Conservation (phyloP, 192 early-diverging fungal species). For the Chytriomyces sp. region DNA sequence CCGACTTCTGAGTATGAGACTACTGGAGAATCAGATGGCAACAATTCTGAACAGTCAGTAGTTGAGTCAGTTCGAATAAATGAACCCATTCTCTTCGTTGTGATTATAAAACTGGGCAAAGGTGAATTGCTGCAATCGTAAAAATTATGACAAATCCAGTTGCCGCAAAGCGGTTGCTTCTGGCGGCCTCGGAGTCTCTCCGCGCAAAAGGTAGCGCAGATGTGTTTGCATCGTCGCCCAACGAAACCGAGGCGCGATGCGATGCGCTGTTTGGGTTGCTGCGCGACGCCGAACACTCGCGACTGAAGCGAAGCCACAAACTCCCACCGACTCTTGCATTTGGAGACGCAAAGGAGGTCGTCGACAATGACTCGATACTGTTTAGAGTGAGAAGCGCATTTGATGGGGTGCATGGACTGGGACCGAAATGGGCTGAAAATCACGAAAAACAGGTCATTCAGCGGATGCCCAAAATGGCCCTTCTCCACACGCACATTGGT, state of each 20-base stretch:
- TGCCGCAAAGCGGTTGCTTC: too few species aligned
- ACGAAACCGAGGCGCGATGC: not conserved
- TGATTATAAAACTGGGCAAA: not conserved
- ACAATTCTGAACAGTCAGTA: not conserved
- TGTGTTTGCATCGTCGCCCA: not conserved
- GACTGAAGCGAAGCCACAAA: not conserved
- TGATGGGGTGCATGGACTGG: too few species aligned
- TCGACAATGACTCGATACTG: not conserved
- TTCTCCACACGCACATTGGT: not conserved
- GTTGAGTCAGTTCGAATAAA: not conserved
- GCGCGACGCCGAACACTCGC: not conserved
- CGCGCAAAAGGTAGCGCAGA: not conserved
- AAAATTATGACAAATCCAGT: not conserved
- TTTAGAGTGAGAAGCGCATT: too few species aligned
- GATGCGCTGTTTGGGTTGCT: not conserved
- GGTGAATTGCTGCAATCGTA: not conserved
- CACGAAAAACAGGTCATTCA: too few species aligned
- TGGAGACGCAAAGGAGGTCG: not conserved
- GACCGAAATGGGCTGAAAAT: too few species aligned
- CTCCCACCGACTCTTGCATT: not conserved
- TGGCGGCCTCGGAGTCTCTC: not conserved
- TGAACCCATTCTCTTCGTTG: not conserved
- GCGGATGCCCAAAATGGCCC: not conserved
- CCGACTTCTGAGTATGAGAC: not conserved
- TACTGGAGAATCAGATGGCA: not conserved